Conservation (phyloP, 2,329 filamentous ascomycete genomes). For the Aspergillus unguis region DNA sequence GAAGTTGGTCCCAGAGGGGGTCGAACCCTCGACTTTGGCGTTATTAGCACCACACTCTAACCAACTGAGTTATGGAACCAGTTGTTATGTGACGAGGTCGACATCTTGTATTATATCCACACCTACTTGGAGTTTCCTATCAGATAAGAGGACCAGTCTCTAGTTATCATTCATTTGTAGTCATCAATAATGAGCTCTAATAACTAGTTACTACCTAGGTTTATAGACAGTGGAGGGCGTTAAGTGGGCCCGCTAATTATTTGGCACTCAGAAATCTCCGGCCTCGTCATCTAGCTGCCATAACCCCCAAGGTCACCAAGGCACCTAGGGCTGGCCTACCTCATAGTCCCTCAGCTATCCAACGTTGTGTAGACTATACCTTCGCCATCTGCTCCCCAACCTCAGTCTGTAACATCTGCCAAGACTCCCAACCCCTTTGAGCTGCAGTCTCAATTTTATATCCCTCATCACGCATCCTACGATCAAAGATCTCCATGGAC, state of each 20-base stretch:
- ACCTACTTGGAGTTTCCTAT: too few relatives aligned
- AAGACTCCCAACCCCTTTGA: slow-evolving; percentile 18
- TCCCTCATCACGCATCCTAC: slow-evolving; percentile 23
- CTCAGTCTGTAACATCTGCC: slow-evolving; percentile 18
- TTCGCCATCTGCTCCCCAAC: neutral
- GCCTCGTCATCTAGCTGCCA: too few relatives aligned
- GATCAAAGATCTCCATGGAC: slow-evolving; percentile 33
- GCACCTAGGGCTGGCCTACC: neutral
- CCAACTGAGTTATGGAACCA: slow-evolving; percentile 10
- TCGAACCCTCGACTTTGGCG: slow-evolving; percentile 11
- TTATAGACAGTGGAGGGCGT: too few relatives aligned
- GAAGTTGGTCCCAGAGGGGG: slow-evolving; percentile 1
- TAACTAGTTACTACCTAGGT: too few relatives aligned
- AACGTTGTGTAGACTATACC: neutral
- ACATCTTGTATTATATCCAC: too few relatives aligned
- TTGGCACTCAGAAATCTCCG: too few relatives aligned
- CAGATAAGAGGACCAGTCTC: too few relatives aligned
- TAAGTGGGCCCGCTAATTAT: too few relatives aligned
- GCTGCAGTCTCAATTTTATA: slow-evolving; percentile 18
- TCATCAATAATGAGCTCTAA: too few relatives aligned
- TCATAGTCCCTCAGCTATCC: neutral
- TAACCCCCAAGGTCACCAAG: too few relatives aligned
- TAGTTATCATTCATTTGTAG: too few relatives aligned
- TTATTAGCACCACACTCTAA: slow-evolving; percentile 11
- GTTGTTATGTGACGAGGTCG: too few relatives aligned